Evolutionary conservation across 1,139 yeast genomes (phyloP).

Genomic region (Suhomyces guaymorum): DNA sequence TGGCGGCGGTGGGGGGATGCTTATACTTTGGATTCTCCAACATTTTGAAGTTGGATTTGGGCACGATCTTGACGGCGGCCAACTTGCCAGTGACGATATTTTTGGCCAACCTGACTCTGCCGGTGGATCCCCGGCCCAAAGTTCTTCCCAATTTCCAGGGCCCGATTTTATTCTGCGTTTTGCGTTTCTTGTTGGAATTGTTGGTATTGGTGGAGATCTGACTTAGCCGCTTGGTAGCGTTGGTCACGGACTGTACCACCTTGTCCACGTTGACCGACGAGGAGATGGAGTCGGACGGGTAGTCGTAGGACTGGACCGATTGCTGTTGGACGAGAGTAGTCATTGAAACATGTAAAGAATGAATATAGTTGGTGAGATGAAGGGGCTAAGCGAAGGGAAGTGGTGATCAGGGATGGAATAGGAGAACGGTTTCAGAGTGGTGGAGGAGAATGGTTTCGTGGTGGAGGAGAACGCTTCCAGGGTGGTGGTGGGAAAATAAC

Average conservation of each 20-base stretch:
- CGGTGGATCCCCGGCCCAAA: constrained; percentile 92
- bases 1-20: constrained; percentile 18
- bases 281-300: constrained; percentile 18
- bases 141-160: constrained; percentile 98
- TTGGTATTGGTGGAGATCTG: constrained; percentile 61
- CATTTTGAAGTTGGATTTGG: constrained; percentile 66
- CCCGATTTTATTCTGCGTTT: constrained; percentile 77
- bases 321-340: constrained; percentile 27
- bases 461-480: too few species aligned
- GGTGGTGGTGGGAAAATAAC: too few species aligned
- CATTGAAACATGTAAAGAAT: constrained; percentile 21
- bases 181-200: constrained; percentile 49
- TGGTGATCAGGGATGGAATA: too few species aligned
- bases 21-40: constrained; percentile 55
- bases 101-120: constrained; percentile 89
- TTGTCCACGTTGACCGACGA: constrained; percentile 43
- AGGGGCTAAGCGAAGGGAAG: too few species aligned
- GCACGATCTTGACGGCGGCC: constrained; percentile 96
- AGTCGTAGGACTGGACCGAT: constrained; percentile 23
- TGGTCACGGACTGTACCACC: constrained; percentile 56
- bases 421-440: too few species aligned
- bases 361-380: constrained; percentile 13
- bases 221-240: constrained; percentile 63
- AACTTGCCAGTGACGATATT: constrained; percentile 80
- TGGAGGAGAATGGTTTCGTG: too few species aligned